These are phyloP conservation scores for Aegilops bicornis DNA, from an alignment of 176 grass and related monocot species.

Conservation along the genomic window DNA sequence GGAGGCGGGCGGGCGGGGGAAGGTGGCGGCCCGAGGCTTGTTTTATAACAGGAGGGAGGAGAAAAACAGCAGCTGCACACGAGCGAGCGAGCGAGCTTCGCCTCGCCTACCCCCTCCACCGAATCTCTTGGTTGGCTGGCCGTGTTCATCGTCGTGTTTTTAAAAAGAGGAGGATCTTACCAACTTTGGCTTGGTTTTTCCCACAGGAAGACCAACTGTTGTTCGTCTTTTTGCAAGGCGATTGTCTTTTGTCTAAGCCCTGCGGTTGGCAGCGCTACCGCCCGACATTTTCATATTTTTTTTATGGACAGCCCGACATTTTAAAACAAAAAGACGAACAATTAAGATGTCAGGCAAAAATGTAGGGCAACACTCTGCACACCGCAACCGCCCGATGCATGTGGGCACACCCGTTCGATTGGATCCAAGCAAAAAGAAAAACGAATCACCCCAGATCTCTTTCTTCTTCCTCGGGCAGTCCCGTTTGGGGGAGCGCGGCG, in stretches of 20 bases:
- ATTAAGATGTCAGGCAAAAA: no score
- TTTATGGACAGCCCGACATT: no score
- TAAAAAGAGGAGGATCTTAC: neutral
- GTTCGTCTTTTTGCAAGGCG: neutral
- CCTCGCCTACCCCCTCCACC: neutral
- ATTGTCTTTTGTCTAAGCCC: neutral
- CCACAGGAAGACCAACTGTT: neutral
- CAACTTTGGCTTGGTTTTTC: conserved; percentile 10
- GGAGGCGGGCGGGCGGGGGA: conserved; percentile 13
- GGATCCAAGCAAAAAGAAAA: no score
- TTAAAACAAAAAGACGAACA: no score
- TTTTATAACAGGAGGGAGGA: neutral
- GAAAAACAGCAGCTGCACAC: neutral
- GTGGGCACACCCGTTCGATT: no score
- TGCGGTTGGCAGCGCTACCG: neutral
- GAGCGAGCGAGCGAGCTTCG: neutral
- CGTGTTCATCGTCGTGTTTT: neutral
- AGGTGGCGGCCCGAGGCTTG: conserved; percentile 26
- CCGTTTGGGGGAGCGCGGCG: no score
- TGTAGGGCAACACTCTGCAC: no score
- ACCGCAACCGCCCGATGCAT: no score
- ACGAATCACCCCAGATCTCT: no score
- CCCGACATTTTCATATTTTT: no score
- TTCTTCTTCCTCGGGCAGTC: no score
- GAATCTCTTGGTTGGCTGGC: neutral